These are phyloP conservation scores for Cicer pinnatifidum DNA, from an alignment of 306 rosid species.

Conservation along the genomic window DNA sequence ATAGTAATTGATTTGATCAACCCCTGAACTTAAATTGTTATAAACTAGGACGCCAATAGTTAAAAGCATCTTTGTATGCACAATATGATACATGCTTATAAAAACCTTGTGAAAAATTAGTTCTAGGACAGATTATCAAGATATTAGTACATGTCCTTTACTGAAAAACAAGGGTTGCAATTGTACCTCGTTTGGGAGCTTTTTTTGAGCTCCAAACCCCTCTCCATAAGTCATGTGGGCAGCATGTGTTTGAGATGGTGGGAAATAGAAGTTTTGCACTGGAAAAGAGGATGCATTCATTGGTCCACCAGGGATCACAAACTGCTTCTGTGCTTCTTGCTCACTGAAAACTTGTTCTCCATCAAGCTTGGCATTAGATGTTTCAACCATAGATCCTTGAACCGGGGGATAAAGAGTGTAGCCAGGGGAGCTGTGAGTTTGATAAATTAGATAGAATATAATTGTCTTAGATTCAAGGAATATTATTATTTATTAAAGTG, in stretches of 20 bases:
- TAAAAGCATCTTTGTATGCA: neutral
- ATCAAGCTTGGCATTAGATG: constrained; percentile 45
- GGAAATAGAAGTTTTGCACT: constrained; percentile 49
- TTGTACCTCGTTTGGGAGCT: constrained; percentile 73
- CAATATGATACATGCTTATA: neutral
- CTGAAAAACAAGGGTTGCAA: neutral
- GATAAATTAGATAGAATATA: constrained; percentile 15
- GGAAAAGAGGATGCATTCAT: constrained; percentile 55
- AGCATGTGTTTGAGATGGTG: constrained; percentile 53
- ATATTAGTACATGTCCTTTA: constrained; percentile 7
- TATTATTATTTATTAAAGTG: no score
- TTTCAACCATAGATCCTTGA: constrained; percentile 51
- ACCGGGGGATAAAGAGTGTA: constrained; percentile 56
- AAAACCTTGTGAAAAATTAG: neutral
- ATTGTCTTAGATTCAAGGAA: no score
- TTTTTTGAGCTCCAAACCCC: constrained; percentile 59
- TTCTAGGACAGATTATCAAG: neutral
- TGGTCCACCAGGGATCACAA: constrained; percentile 59
- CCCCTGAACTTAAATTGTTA: neutral
- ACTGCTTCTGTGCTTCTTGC: constrained; percentile 47
- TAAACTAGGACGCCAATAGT: neutral
- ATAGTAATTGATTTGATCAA: neutral
- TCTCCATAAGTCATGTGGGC: constrained; percentile 45
- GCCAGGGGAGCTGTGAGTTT: constrained; percentile 65
- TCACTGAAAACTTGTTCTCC: constrained; percentile 55